phyloP scores from a whole-genome alignment of 140 eudicot genomes.

The Senecio squalidus region DNA sequence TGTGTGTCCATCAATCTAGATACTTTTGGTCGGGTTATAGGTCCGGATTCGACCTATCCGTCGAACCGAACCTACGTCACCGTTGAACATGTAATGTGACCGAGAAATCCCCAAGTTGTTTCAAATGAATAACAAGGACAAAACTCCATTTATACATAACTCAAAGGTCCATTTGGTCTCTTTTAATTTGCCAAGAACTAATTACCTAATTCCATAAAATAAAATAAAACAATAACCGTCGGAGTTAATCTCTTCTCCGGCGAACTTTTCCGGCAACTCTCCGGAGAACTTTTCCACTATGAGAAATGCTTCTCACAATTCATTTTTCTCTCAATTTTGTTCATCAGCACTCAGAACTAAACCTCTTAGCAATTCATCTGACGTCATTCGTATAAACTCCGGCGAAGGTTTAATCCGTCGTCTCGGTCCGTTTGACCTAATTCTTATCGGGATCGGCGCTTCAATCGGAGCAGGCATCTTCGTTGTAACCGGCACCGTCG shows the following conservation, averaged over 20 bases:
- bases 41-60: too few relatives aligned
- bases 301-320: constrained; percentile 36
- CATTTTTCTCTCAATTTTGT: too few relatives aligned
- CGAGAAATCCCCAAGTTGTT: too few relatives aligned
- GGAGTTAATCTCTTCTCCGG: constrained; percentile 22
- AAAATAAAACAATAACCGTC: not conserved
- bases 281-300: not conserved
- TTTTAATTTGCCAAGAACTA: not conserved
- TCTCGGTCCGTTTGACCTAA: constrained; percentile 68
- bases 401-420: constrained; percentile 80
- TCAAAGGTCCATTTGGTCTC: constrained; percentile 14
- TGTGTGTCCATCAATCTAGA: too few relatives aligned
- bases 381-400: constrained; percentile 29
- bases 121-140: not conserved
- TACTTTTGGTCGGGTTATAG: too few relatives aligned
- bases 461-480: constrained; percentile 97
- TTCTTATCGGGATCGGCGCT: constrained; percentile 88
- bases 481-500: constrained; percentile 97
- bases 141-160: not conserved
- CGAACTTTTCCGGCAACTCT: constrained; percentile 18
- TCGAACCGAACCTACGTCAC: too few relatives aligned
- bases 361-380: constrained; percentile 43
- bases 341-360: constrained; percentile 76
- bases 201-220: not conserved
- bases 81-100: too few relatives aligned